Base-by-base conservation (phyloP, 768 basidiomycete genomes). In the Suillus sp. region DNA sequence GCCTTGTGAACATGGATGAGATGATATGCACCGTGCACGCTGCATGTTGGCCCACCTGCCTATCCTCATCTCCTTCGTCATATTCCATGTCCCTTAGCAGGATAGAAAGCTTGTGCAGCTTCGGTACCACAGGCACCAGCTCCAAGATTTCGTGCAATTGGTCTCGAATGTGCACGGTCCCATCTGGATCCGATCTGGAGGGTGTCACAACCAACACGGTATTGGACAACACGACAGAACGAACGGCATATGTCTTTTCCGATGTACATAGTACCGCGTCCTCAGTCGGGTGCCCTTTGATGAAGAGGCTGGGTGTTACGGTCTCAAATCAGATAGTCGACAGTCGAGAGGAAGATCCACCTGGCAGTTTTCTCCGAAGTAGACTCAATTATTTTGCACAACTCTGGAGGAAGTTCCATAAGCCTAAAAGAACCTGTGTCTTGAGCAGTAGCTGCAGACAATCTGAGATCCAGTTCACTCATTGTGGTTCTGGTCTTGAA, bases 241-340 rank as follows among this genome's bases (percentile, higher is more conserved):
- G 88, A 32, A 99, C 78, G 2, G 84, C 71, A 72, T 90, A 99
- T 0, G 96, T 99, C 72, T 84, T 87, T 62, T 88, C 82, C 0
- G 80, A 68, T 0, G 95, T 96, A 74, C 96, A 98, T 10, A 96
- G 78, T 0, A 97, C 95, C 0, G 96, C 96, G 68, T 96, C 91
- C 68, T 98, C 95, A 34, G 83, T 82, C 1, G 85, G 75, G 50
- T 87, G 79, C 8, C 96, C 96, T 74, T 95, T 96, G 77, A 99
- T 89, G 32, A 83, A 81, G 60, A 95, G 74, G 47, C 91, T 91
- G 56, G 61, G 63, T 62, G 58, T 51, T 18, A 20, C 27, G 30
- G 16, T 61, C 58, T 13, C 22, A 53, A 53, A 37, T 60, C 25
- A 67, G 27, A 20, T 43, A 9, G 20, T 18, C 0, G n/a, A 50